Conservation (phyloP, 192 early-diverging fungal genomes). For the Coemansia sp. region DNA sequence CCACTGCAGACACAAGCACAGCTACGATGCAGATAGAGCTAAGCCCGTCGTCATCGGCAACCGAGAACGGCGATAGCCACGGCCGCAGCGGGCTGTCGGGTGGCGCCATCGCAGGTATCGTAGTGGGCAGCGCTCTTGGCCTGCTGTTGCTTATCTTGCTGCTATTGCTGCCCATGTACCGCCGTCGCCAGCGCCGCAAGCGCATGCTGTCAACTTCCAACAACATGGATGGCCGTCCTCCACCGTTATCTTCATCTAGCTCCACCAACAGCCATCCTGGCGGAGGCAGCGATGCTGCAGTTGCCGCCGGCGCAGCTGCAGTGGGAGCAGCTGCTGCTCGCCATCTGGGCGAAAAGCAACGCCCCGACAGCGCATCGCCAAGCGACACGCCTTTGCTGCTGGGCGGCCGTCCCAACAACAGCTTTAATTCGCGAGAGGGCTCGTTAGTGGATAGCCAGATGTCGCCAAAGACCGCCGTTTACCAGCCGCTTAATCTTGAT, state of each 20-base stretch:
- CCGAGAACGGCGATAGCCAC: background rate
- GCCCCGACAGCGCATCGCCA: constrained; percentile 15
- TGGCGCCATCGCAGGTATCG: constrained; percentile 44
- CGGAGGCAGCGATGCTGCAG: constrained; percentile 9
- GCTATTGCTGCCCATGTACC: constrained; percentile 29
- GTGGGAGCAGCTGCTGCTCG: background rate
- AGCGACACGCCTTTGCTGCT: constrained; percentile 44
- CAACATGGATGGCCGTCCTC: constrained; percentile 1
- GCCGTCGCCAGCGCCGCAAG: constrained; percentile 30
- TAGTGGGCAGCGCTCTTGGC: constrained; percentile 26
- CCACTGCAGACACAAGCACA: background rate
- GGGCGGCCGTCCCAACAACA: constrained; percentile 35
- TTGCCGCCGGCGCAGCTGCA: constrained; percentile 9
- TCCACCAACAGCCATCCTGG: background rate
- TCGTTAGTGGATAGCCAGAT: constrained; percentile 18
- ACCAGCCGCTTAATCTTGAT: constrained; percentile 40
- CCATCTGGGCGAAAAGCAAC: constrained; percentile 13
- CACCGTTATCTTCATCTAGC: background rate
- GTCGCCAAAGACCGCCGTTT: constrained; percentile 12
- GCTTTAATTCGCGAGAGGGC: constrained; percentile 40
- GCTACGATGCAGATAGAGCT: background rate
- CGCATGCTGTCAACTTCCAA: constrained; percentile 22
- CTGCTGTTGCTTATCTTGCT: constrained; percentile 36
- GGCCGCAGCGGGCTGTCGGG: constrained; percentile 33
- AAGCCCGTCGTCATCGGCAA: background rate